These are phyloP conservation scores for Solanum chacoense DNA, from an alignment of 305 asterid species.

Conservation along the genomic window DNA sequence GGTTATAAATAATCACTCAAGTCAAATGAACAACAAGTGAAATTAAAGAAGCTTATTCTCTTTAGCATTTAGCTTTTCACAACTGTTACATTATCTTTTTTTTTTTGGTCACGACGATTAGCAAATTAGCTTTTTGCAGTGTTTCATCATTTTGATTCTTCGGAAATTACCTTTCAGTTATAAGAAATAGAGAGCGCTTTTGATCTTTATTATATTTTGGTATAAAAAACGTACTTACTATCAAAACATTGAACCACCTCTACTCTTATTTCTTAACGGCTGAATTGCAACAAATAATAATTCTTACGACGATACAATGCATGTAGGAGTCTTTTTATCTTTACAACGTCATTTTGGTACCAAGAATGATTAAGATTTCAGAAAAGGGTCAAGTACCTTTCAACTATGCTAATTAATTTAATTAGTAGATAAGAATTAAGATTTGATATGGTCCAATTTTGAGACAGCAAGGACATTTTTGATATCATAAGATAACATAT, in stretches of 20 bases:
- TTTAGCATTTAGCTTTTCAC: neutral
- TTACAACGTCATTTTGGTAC: no score
- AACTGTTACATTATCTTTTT: neutral
- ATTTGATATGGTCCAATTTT: neutral
- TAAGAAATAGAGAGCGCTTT: neutral
- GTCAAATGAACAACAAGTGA: neutral
- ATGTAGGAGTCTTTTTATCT: no score
- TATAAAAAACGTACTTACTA: no score
- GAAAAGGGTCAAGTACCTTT: no score
- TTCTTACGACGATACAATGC: no score
- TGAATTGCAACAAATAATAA: no score
- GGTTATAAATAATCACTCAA: neutral
- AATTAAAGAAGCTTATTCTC: no score
- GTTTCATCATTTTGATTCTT: neutral
- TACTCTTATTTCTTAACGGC: no score
- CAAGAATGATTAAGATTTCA: no score
- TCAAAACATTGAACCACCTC: no score
- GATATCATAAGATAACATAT: neutral
- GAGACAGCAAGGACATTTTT: neutral
- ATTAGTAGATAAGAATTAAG: no score
- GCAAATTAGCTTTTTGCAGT: neutral
- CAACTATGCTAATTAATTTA: no score
- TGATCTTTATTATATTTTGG: neutral
- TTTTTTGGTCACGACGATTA: neutral
- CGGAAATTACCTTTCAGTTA: neutral